A percentile compares a stretch with the other conserved stretches of the same genome.
Conservation (phyloP, 345 rosid species). For the Acer negundo region DNA sequence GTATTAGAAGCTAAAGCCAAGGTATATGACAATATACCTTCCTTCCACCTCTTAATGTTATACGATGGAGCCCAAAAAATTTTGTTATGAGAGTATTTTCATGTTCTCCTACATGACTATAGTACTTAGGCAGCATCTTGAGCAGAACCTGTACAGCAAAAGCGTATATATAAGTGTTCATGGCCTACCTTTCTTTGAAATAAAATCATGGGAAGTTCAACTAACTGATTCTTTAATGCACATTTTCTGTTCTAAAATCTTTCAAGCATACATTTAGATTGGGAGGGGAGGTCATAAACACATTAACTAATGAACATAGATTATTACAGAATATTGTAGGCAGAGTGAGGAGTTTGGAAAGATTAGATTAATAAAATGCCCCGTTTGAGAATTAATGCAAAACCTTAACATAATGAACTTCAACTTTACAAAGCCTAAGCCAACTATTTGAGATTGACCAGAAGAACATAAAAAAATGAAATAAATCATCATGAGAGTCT, state of each 20-base stretch:
- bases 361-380: not conserved
- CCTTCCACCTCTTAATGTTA: slow-evolving; percentile 67
- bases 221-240: not conserved
- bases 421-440: not conserved
- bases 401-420: not conserved
- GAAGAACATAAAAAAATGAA: not conserved
- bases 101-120: slow-evolving; percentile 62
- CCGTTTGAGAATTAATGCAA: not conserved
- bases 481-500: not conserved
- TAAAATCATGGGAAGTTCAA: not conserved
- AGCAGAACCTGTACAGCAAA: slow-evolving; percentile 62
- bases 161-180: slow-evolving; percentile 5
- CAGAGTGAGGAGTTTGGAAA: not conserved
- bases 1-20: slow-evolving; percentile 15
- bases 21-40: slow-evolving; percentile 51
- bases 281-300: not conserved
- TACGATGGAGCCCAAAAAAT: slow-evolving; percentile 86
- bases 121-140: slow-evolving; percentile 79
- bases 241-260: not conserved
- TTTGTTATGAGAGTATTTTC: slow-evolving; percentile 97
- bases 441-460: not conserved
- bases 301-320: not conserved
- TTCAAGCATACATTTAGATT: not conserved
- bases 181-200: not conserved
- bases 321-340: not conserved